Percentiles rank a stretch among this genome's conserved stretches.
Conservation (phyloP, 2,329 filamentous ascomycete genomes). For the Elsinoe ampelina region DNA sequence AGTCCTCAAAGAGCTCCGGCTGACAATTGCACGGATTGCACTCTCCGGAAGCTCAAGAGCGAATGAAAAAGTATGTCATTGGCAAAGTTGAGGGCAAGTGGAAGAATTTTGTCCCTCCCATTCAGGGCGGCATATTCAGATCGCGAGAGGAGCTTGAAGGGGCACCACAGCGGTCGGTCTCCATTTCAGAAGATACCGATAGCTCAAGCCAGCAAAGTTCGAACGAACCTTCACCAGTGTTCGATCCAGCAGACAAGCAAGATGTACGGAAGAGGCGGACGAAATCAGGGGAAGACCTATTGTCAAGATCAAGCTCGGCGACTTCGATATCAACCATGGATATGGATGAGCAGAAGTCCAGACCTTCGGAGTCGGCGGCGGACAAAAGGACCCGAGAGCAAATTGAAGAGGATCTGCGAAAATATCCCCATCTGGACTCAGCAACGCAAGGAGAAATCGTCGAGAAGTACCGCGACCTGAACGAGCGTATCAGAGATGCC, state of each 20-base stretch:
- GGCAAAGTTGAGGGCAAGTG: constrained; percentile 70
- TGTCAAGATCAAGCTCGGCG: constrained; percentile 40
- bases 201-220: constrained; percentile 48
- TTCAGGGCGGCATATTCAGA: constrained; percentile 75
- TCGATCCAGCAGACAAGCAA: constrained; percentile 42
- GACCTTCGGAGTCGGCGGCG: constrained; percentile 41
- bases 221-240: constrained; percentile 47
- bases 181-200: constrained; percentile 24
- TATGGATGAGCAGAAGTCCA: constrained; percentile 26
- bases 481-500: constrained; percentile 60
- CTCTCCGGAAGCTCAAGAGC: constrained; percentile 62
- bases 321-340: constrained; percentile 51
- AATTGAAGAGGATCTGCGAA: constrained; percentile 64
- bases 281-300: constrained; percentile 5
- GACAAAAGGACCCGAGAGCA: constrained; percentile 66
- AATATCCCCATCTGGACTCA: constrained; percentile 69
- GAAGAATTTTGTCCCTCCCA: constrained; percentile 79
- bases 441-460: constrained; percentile 67
- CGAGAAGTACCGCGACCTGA: constrained; percentile 69
- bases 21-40: constrained; percentile 44
- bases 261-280: constrained; percentile 14
- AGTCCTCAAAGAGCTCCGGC: no score
- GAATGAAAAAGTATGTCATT: constrained; percentile 73
- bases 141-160: constrained; percentile 32
- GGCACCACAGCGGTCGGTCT: constrained; percentile 25